Evolutionary conservation across 176 grass and related monocot genomes (phyloP).

Genomic region (Oryza rufipogon): DNA sequence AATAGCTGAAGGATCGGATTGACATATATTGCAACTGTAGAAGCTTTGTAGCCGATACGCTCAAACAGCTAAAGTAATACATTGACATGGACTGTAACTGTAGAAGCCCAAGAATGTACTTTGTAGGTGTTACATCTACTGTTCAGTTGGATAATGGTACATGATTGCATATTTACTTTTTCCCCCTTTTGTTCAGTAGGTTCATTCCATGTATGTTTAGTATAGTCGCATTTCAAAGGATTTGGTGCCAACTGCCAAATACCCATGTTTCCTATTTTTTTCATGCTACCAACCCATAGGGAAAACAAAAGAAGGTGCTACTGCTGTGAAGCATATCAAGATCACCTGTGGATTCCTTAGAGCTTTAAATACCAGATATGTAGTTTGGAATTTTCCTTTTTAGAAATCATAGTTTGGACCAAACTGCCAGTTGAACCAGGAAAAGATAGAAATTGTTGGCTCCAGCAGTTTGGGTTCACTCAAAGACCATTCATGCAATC

Average conservation of each 20-base stretch:
- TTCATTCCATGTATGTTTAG: background rate
- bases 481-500: no score
- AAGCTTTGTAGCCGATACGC: background rate
- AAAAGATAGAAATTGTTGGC: no score
- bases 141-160: conserved; percentile 22
- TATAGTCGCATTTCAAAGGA: background rate
- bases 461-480: no score
- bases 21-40: conserved; percentile 9
- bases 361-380: background rate
- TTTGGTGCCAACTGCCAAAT: background rate
- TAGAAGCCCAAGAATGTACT: conserved; percentile 16
- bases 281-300: background rate
- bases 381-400: conserved; percentile 23
- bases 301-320: background rate
- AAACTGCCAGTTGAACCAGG: no score
- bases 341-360: conserved; percentile 23
- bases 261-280: background rate
- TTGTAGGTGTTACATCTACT: background rate
- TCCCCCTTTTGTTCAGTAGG: background rate
- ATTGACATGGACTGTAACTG: conserved; percentile 18
- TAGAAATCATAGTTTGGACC: background rate
- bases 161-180: background rate
- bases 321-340: background rate
- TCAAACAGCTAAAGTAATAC: conserved; percentile 19
- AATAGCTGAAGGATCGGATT: conserved; percentile 11